A percentile compares a stretch with the other conserved stretches of the same genome.
Conservation (phyloP, 306 rosid genomes). For the Glycine latifolia region DNA sequence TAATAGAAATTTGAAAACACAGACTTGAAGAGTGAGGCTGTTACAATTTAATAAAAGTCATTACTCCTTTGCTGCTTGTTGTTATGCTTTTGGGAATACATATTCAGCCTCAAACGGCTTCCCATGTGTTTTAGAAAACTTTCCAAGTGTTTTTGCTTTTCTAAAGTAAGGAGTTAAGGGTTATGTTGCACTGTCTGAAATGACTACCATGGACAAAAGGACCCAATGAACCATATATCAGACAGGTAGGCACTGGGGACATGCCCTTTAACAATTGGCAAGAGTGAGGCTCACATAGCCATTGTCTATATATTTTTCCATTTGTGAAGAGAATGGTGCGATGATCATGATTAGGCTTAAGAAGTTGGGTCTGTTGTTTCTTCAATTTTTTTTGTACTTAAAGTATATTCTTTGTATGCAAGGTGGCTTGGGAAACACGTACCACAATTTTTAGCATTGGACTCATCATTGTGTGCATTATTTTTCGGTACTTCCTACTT, state of each 20-base stretch:
- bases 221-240: slow-evolving; percentile 31
- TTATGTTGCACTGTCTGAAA: slow-evolving; percentile 46
- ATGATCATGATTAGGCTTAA: slow-evolving; percentile 44
- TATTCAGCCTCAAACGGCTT: slow-evolving; percentile 41
- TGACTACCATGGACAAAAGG: slow-evolving; percentile 40
- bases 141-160: slow-evolving; percentile 47
- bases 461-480: slow-evolving; percentile 55
- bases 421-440: slow-evolving; percentile 42
- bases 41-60: slow-evolving; percentile 34
- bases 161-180: slow-evolving; percentile 36
- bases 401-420: slow-evolving; percentile 27
- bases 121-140: slow-evolving; percentile 43
- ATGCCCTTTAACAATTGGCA: slow-evolving; percentile 21
- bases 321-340: slow-evolving; percentile 48
- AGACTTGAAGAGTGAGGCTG: slow-evolving; percentile 16
- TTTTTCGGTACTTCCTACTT: slow-evolving; percentile 38
- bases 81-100: slow-evolving; percentile 51
- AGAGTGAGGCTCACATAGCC: slow-evolving; percentile 20
- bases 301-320: slow-evolving; percentile 22
- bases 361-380: slow-evolving; percentile 24
- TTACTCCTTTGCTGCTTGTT: slow-evolving; percentile 37
- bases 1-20: slow-evolving; percentile 33
- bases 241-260: slow-evolving; percentile 47
- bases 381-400: not conserved
- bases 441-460: slow-evolving; percentile 31